A percentile compares a stretch with the other conserved stretches of the same genome.
These are phyloP conservation scores for Stylosanthes scabra DNA, from an alignment of 331 rosid genomes.

Conservation along the genomic window DNA sequence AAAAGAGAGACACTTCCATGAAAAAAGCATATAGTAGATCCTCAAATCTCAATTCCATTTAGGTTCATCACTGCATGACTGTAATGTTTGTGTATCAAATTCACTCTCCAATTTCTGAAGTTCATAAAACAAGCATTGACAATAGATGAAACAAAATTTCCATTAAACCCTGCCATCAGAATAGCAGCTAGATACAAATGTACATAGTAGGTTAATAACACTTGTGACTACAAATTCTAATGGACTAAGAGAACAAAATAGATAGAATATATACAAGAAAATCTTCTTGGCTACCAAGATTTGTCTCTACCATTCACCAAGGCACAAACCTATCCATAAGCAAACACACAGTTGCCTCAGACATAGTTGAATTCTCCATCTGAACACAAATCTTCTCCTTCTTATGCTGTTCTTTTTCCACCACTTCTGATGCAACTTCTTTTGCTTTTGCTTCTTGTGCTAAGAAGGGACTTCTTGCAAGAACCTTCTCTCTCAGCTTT, in stretches of 20 bases:
- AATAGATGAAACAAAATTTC: not conserved
- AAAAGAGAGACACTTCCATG: not conserved
- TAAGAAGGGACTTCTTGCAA: constrained; percentile 28
- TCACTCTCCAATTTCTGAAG: not conserved
- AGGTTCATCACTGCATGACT: constrained; percentile 5
- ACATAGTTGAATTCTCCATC: constrained; percentile 51
- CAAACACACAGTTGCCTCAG: constrained; percentile 73
- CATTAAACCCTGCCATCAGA: not conserved
- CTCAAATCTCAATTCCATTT: not conserved
- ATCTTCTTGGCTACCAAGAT: not conserved
- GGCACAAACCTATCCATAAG: constrained; percentile 91
- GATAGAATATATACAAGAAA: not conserved
- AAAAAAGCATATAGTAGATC: not conserved
- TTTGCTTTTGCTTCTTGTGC: constrained; percentile 43
- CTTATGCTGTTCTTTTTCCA: constrained; percentile 25
- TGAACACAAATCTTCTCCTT: constrained; percentile 28
- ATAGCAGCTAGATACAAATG: not conserved
- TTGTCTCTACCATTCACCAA: constrained; percentile 42
- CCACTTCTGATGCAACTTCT: constrained; percentile 26
- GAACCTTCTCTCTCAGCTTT: constrained; percentile 64
- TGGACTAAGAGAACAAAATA: not conserved
- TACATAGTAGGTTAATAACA: not conserved
- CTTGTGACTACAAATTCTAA: not conserved
- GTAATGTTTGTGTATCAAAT: not conserved
- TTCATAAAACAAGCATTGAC: not conserved